Conservation (phyloP, 768 basidiomycete species). For the Trametes cubensis region DNA sequence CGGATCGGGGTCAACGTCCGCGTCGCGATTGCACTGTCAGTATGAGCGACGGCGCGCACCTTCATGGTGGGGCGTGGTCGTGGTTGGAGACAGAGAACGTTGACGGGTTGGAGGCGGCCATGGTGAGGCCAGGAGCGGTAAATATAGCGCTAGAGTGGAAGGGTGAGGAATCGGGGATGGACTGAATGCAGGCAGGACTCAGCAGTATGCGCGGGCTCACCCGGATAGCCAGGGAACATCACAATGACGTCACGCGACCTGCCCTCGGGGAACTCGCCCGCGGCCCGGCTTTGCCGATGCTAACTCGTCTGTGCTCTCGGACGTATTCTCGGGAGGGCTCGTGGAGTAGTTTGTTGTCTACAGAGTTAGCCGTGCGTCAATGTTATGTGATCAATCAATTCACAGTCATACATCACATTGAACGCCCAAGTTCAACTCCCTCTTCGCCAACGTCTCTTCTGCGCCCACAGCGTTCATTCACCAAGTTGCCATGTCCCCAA, state of each 20-base stretch:
- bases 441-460: too few relatives aligned
- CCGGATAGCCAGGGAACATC: conserved; percentile 10
- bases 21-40: background rate
- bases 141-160: background rate
- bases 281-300: background rate
- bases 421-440: too few relatives aligned
- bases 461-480: too few relatives aligned
- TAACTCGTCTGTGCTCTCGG: too few relatives aligned
- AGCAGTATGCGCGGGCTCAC: background rate
- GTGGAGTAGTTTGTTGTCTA: too few relatives aligned
- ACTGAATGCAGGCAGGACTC: background rate
- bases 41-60: background rate
- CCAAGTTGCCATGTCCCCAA: too few relatives aligned
- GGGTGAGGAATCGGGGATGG: background rate
- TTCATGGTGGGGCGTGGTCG: conserved; percentile 2
- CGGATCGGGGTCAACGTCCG: background rate
- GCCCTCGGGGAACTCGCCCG: background rate
- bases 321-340: too few relatives aligned
- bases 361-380: too few relatives aligned
- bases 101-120: background rate
- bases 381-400: too few relatives aligned
- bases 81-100: background rate
- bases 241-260: conserved; percentile 15
- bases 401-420: too few relatives aligned
- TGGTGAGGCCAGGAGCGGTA: background rate